Evolutionary conservation across 2,329 filamentous ascomycete genomes (phyloP).

Genomic region (Botryotinia convoluta): DNA sequence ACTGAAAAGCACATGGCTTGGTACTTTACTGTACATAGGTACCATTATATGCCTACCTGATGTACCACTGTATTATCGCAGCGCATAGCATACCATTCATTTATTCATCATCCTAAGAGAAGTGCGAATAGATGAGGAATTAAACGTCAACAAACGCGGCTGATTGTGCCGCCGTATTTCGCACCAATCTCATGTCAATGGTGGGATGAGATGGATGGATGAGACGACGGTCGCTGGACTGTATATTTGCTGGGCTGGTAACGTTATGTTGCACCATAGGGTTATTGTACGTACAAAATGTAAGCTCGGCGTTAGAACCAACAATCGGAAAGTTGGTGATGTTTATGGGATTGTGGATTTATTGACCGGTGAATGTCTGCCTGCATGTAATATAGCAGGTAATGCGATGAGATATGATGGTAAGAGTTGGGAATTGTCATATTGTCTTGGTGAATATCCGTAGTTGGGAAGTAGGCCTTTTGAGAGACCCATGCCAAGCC

Average conservation of each 20-base stretch:
- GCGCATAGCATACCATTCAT: background rate
- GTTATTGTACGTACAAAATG: constrained; percentile 6
- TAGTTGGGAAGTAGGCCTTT: background rate
- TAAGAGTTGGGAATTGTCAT: background rate
- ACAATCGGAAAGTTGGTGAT: background rate
- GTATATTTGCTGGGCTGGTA: constrained; percentile 4
- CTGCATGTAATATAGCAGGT: background rate
- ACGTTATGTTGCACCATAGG: background rate
- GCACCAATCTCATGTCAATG: constrained; percentile 6
- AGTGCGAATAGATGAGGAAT: background rate
- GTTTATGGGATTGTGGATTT: background rate
- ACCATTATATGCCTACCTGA: background rate
- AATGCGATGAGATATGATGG: background rate
- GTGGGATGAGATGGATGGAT: constrained; percentile 8
- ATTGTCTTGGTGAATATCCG: background rate
- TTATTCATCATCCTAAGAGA: background rate
- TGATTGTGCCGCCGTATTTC: constrained; percentile 16
- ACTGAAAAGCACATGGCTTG: background rate
- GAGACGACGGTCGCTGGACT: background rate
- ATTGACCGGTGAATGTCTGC: background rate
- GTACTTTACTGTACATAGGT: background rate
- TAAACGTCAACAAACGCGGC: constrained; percentile 15
- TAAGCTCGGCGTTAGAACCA: constrained; percentile 1
- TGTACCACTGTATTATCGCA: background rate
- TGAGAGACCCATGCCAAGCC: background rate